A percentile compares a stretch with the other conserved stretches of the same genome.
These are phyloP conservation scores for Neoboletus brunneissimus DNA, from an alignment of 768 basidiomycete species.

Conservation along the genomic window DNA sequence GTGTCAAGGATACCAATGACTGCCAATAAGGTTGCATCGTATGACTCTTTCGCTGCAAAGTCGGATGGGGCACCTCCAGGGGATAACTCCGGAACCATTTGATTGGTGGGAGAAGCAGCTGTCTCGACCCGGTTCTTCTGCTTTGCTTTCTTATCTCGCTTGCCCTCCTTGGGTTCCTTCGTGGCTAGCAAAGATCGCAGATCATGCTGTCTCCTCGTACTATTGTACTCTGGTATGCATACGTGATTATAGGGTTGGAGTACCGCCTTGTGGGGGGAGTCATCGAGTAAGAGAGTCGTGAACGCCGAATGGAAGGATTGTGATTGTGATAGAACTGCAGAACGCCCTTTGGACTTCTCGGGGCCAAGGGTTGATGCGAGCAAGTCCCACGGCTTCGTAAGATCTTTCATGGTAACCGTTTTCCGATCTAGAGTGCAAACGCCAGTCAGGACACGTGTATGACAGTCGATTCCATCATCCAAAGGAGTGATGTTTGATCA, in stretches of 20 bases:
- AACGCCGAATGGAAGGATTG: conserved; percentile 38
- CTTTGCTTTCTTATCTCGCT: conserved; percentile 5
- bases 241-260: conserved; percentile 83
- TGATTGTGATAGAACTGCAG: not conserved
- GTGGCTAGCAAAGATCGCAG: conserved; percentile 28
- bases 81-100: not conserved
- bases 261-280: conserved; percentile 52
- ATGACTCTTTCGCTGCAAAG: conserved; percentile 20
- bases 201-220: conserved; percentile 40
- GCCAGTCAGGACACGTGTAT: not conserved
- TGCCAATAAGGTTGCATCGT: conserved; percentile 57
- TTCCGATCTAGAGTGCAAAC: conserved; percentile 13
- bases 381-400: conserved; percentile 62
- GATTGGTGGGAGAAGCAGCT: not conserved
- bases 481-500: conserved; percentile 15
- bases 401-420: conserved; percentile 66
- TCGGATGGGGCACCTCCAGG: not conserved
- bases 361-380: conserved; percentile 27
- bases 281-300: conserved; percentile 51
- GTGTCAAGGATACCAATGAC: conserved; percentile 65
- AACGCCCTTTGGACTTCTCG: not conserved
- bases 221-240: conserved; percentile 68
- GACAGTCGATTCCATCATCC: not conserved
- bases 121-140: not conserved
- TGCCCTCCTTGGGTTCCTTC: conserved; percentile 10